Percentiles rank a stretch among this genome's conserved stretches.
Conservation (phyloP, 805 yeast genomes). For the Hanseniaspora guilliermondii region DNA sequence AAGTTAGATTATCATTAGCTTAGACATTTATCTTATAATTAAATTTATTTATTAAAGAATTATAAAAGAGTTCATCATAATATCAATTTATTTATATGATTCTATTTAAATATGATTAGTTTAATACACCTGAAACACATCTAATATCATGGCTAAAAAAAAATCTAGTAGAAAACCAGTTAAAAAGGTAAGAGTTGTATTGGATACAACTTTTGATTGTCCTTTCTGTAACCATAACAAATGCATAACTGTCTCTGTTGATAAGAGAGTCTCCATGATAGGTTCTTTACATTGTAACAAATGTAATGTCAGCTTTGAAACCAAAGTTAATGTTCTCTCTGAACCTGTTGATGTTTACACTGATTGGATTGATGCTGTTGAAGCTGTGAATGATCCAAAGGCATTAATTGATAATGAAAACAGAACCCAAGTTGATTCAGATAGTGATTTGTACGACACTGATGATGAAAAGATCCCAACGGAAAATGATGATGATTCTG, state of each 20-base stretch:
- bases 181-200: constrained; percentile 61
- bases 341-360: constrained; percentile 92
- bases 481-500: neutral
- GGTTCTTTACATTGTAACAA: constrained; percentile 82
- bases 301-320: constrained; percentile 88
- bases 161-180: constrained; percentile 72
- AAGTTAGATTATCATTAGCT: too few species aligned
- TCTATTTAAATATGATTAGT: too few species aligned
- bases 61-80: too few species aligned
- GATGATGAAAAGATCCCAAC: constrained; percentile 20
- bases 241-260: constrained; percentile 76
- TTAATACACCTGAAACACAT: neutral
- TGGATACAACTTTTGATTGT: constrained; percentile 79
- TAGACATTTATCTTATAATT: too few species aligned
- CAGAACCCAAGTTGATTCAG: constrained; percentile 18
- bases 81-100: too few species aligned
- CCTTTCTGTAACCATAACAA: constrained; percentile 91
- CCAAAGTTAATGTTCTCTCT: constrained; percentile 60
- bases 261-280: constrained; percentile 60
- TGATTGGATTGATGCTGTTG: constrained; percentile 97
- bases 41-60: too few species aligned
- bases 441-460: constrained; percentile 28
- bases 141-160: constrained; percentile 50
- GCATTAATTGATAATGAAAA: constrained; percentile 23
- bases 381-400: constrained; percentile 39